Evolutionary conservation across 2,329 filamentous ascomycete genomes (phyloP).

Genomic region (Fragosphaeria purpurea): DNA sequence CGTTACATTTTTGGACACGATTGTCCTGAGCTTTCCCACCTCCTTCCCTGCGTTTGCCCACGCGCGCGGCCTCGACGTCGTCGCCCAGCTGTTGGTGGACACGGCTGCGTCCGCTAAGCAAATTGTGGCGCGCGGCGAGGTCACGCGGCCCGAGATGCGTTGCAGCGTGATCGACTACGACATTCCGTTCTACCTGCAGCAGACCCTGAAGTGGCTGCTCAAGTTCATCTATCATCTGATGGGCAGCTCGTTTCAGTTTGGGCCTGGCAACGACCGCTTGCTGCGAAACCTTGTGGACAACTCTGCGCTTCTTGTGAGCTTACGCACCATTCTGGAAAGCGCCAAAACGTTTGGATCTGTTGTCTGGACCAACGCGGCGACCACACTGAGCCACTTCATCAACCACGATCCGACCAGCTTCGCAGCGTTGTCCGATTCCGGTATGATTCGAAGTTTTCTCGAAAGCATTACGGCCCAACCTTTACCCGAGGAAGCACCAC

Average conservation of each 20-base stretch:
- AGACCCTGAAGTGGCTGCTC: conserved; percentile 85
- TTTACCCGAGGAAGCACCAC: conserved; percentile 22
- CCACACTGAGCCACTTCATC: conserved; percentile 89
- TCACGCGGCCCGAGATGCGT: conserved; percentile 58
- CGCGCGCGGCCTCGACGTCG: conserved; percentile 76
- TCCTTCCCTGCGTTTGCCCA: conserved; percentile 76
- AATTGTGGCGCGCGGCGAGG: conserved; percentile 56
- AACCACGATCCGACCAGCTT: conserved; percentile 99
- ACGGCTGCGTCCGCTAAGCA: conserved; percentile 63
- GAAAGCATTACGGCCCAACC: conserved; percentile 61
- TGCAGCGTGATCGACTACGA: conserved; percentile 85
- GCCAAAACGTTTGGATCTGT: conserved; percentile 75
- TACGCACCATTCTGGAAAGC: conserved; percentile 74
- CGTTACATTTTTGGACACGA: conserved; percentile 76
- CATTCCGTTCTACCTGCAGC: conserved; percentile 86
- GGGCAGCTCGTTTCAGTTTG: conserved; percentile 57
- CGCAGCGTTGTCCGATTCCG: conserved; percentile 87
- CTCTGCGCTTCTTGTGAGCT: conserved; percentile 66
- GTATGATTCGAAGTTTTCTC: conserved; percentile 76
- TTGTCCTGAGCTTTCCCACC: conserved; percentile 76
- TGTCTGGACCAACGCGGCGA: conserved; percentile 91
- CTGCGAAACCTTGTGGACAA: conserved; percentile 92
- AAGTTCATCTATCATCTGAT: conserved; percentile 97
- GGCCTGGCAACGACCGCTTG: conserved; percentile 69
- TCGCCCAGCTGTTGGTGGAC: conserved; percentile 75